phyloP scores from a whole-genome alignment of 208 protist genomes.

The Trichomonas vaginalis region DNA sequence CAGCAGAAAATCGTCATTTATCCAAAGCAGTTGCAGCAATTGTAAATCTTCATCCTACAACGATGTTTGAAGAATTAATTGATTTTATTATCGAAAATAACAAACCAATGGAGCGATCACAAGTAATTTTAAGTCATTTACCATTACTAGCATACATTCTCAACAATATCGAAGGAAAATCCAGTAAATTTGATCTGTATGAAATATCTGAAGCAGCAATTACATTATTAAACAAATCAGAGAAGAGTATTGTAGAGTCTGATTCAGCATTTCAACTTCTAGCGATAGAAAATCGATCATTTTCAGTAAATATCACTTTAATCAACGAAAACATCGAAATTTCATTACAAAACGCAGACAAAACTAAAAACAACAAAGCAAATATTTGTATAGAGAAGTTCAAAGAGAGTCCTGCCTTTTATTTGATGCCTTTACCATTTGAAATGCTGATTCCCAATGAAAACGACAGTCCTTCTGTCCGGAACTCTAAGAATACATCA shows the following conservation, averaged over 20 bases:
- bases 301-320: neutral
- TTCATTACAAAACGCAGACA: neutral
- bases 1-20: neutral
- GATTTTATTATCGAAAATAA: neutral
- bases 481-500: neutral
- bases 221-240: neutral
- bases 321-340: neutral
- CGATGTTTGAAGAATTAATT: neutral
- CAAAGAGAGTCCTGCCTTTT: neutral
- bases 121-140: neutral
- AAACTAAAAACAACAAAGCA: neutral
- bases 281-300: neutral
- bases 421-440: neutral
- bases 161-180: neutral
- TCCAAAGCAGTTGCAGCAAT: neutral
- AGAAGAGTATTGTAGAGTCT: neutral
- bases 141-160: neutral
- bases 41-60: neutral
- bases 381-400: neutral
- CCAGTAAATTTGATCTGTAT: neutral
- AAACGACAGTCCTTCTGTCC: neutral
- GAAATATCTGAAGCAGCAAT: neutral
- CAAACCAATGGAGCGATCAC: neutral
- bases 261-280: neutral
- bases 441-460: neutral